Conservation (phyloP, 306 rosid genomes). For the Cicer pinnatifidum region DNA sequence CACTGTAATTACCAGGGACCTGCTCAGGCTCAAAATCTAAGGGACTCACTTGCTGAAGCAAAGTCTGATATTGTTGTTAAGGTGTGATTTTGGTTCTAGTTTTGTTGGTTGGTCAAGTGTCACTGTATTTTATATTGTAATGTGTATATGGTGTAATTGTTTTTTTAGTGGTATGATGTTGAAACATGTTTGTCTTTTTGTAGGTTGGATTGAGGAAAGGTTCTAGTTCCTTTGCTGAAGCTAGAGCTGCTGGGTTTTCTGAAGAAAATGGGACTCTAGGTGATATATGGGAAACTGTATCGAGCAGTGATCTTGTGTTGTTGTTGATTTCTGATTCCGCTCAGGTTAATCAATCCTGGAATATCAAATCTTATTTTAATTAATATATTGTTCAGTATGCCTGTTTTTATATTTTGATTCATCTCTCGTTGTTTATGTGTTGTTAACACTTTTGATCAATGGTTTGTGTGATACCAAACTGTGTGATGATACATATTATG, state of each 20-base stretch:
- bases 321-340: constrained; percentile 94
- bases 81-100: constrained; percentile 52
- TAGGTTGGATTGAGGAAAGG: constrained; percentile 97
- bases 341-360: constrained; percentile 61
- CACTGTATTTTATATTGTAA: neutral
- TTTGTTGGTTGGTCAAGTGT: neutral
- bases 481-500: neutral
- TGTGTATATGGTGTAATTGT: neutral
- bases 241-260: constrained; percentile 81
- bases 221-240: constrained; percentile 81
- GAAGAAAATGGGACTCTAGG: constrained; percentile 93
- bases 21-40: constrained; percentile 92
- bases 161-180: neutral
- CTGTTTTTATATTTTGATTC: constrained; percentile 11
- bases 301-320: constrained; percentile 88
- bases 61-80: constrained; percentile 88
- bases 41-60: constrained; percentile 83
- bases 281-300: constrained; percentile 80
- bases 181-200: constrained; percentile 13
- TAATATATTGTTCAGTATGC: neutral
- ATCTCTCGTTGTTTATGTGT: neutral
- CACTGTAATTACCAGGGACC: constrained; percentile 66
- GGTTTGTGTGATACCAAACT: neutral
- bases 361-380: neutral
- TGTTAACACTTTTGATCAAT: neutral